phyloP scores from a whole-genome alignment of 1,284 basidiomycete species.

The Cryptococcus maquisensis region DNA sequence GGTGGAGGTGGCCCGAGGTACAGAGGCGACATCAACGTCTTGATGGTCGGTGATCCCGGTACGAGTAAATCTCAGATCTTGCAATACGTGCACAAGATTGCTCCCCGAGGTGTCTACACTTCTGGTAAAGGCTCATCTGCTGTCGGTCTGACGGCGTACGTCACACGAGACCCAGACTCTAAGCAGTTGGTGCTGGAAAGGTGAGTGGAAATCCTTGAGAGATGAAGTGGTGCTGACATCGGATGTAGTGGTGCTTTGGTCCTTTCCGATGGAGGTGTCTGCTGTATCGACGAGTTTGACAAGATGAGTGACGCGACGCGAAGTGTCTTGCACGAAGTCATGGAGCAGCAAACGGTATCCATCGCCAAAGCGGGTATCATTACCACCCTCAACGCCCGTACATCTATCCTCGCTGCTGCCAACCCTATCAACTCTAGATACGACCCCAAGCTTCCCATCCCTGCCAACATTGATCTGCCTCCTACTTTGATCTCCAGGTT shows the following conservation, averaged over 20 bases:
- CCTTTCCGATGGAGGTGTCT: constrained; percentile 93
- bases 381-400: constrained; percentile 94
- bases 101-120: constrained; percentile 92
- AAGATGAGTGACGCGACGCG: constrained; percentile 98
- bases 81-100: constrained; percentile 98
- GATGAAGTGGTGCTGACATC: constrained; percentile 1
- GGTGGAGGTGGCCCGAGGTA: constrained; percentile 93
- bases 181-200: constrained; percentile 97
- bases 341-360: constrained; percentile 99
- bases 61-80: constrained; percentile 95
- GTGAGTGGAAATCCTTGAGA: constrained; percentile 47
- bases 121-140: constrained; percentile 97
- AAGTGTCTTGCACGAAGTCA: constrained; percentile 97
- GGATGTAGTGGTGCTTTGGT: constrained; percentile 81
- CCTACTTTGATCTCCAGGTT: constrained; percentile 97
- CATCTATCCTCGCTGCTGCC: constrained; percentile 93
- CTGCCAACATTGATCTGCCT: constrained; percentile 80
- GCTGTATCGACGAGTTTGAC: constrained; percentile 99
- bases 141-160: constrained; percentile 96
- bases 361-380: constrained; percentile 99
- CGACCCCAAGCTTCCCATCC: constrained; percentile 81
- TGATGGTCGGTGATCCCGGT: constrained; percentile 96
- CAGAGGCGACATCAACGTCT: constrained; percentile 94
- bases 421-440: constrained; percentile 97
- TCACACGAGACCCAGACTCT: constrained; percentile 94